Evolutionary conservation across 106 monocot species (phyloP), one percentile per base, ranked within the genome.

Genomic region (Acanthochlamys bracteata): DNA sequence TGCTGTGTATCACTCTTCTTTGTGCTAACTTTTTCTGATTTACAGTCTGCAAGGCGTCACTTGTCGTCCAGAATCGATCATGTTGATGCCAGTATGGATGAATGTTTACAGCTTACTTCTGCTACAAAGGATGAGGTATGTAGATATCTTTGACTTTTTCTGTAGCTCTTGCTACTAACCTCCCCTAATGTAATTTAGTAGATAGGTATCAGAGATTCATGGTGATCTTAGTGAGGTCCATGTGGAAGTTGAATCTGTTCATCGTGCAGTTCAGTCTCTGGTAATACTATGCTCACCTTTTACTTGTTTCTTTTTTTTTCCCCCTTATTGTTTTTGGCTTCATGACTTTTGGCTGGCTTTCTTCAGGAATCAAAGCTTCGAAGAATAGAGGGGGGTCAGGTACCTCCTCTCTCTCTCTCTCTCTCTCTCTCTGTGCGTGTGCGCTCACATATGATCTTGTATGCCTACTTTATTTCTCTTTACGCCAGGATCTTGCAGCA

Each of bases 31-130:
- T 70, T 26, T 40, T 71, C 0, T 71, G 26, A 60, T 75, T 65
- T 76, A 25, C 69, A 86, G 86, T 70, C 76, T 79, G 79, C 79
- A 41, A 79, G 66, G 66, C 71, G 67, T 24, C 73, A 82, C 73
- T 72, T 86, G 60, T 76, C 86, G 24, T 76, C 82, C 67, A 86
- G 82, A 27, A 82, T 86, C 59, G 82, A 86, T 68, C 75, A 66
- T 17, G 79, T 86, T 25, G 86, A 82, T 67, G n/a, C 41, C 73
- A 70, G 63, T 53, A 59, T 86, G 55, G 79, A 86, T 55, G 82
- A 86, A 66, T 82, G 79, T 49, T 70, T 46, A 65, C 72, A 79
- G 56, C 76, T 86, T 59, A 73, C 69, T 67, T 45, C 56, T 60
- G 69, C 72, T 20, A 86, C 86, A 21, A 74, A 70, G 71, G 68